Conservation (phyloP, 768 basidiomycete genomes). For the Boletus sp. region DNA sequence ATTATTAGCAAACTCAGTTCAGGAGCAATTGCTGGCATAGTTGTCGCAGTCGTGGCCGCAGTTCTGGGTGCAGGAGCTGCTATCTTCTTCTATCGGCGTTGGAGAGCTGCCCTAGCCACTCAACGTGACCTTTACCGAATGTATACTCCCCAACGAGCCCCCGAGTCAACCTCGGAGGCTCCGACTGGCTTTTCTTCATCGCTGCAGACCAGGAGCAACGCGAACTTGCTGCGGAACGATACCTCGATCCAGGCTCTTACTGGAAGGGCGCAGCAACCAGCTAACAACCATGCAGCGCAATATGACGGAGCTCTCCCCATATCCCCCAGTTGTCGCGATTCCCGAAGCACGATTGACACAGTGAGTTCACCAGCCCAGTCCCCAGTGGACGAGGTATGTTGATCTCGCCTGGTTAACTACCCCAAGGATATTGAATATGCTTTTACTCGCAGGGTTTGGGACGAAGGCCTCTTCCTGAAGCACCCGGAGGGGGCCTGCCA, state of each 20-base stretch:
- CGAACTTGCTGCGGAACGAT: slow-evolving; percentile 9
- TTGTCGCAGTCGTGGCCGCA: slow-evolving; percentile 12
- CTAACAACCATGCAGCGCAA: not conserved
- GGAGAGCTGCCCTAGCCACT: slow-evolving; percentile 22
- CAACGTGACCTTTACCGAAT: slow-evolving; percentile 13
- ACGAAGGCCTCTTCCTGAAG: slow-evolving; percentile 21
- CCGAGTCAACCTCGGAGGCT: not conserved
- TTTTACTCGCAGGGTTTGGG: slow-evolving; percentile 5
- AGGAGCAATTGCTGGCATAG: slow-evolving; percentile 25
- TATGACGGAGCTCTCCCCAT: not conserved
- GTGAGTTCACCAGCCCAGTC: not conserved
- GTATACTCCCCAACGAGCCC: slow-evolving; percentile 7
- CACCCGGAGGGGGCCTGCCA: slow-evolving; percentile 17
- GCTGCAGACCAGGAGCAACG: slow-evolving; percentile 14
- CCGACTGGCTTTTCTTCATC: slow-evolving; percentile 22
- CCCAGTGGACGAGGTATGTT: slow-evolving; percentile 18
- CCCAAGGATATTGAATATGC: not conserved
- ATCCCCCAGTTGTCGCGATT: slow-evolving; percentile 8
- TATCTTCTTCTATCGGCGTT: slow-evolving; percentile 28
- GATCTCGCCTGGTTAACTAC: not conserved
- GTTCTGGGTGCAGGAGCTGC: slow-evolving; percentile 11
- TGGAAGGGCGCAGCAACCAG: slow-evolving; percentile 7
- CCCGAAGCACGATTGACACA: slow-evolving; percentile 7
- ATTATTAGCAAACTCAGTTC: slow-evolving; percentile 13
- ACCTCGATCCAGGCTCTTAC: not conserved